Evolutionary conservation across 2,329 filamentous ascomycete species (phyloP).

Genomic region (Endocalyx cinctus): DNA sequence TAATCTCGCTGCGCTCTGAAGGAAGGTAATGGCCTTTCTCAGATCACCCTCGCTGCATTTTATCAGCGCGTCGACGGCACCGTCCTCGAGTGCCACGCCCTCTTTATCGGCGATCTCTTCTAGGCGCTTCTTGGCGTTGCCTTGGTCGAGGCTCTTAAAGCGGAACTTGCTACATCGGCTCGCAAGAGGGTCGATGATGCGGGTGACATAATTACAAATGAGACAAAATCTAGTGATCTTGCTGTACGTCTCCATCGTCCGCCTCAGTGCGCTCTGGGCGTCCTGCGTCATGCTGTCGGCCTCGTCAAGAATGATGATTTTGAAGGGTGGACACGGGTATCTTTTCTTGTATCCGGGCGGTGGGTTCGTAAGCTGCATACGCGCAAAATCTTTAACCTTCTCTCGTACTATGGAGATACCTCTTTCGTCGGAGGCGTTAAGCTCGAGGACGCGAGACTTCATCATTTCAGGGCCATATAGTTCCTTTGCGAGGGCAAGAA

Average conservation of each 20-base stretch:
- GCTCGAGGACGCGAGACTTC: slow-evolving; percentile 90
- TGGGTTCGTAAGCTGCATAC: slow-evolving; percentile 86
- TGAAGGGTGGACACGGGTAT: slow-evolving; percentile 96
- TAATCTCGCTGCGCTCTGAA: slow-evolving; percentile 89
- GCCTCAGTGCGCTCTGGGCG: slow-evolving; percentile 83
- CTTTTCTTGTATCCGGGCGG: slow-evolving; percentile 62
- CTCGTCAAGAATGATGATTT: slow-evolving; percentile 97
- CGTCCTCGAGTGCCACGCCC: slow-evolving; percentile 69
- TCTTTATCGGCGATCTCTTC: slow-evolving; percentile 79
- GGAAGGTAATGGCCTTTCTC: slow-evolving; percentile 89
- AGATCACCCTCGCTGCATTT: slow-evolving; percentile 89
- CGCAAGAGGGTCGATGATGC: slow-evolving; percentile 95
- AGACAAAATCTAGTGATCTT: slow-evolving; percentile 96
- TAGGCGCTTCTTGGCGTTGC: slow-evolving; percentile 73
- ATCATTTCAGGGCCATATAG: slow-evolving; percentile 95
- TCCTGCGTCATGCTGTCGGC: slow-evolving; percentile 99
- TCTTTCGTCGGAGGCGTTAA: slow-evolving; percentile 98
- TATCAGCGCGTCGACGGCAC: slow-evolving; percentile 79
- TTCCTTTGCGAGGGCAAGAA: slow-evolving; percentile 94
- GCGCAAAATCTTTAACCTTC: slow-evolving; percentile 97
- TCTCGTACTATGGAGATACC: slow-evolving; percentile 95
- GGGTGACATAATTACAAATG: slow-evolving; percentile 97
- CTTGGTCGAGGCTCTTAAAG: slow-evolving; percentile 91
- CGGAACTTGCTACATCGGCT: slow-evolving; percentile 94
- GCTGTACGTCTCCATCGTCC: slow-evolving; percentile 98